Evolutionary conservation across 768 basidiomycete genomes (phyloP).

Genomic region (Porpolomopsis calyptriformis): DNA sequence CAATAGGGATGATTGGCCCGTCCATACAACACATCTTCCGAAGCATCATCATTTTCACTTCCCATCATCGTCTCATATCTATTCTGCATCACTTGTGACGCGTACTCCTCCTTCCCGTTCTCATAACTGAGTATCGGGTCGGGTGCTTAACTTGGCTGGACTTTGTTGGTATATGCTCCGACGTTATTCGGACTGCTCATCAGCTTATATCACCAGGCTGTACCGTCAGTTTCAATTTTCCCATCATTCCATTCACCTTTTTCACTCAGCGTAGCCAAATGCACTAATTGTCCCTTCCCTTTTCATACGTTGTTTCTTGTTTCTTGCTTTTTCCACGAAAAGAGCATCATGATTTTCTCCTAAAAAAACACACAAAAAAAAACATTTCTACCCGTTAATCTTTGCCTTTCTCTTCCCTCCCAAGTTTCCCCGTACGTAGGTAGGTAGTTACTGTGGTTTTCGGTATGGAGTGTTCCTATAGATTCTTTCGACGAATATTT

Average conservation of each 20-base stretch:
- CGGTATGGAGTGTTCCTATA: slow-evolving; percentile 13
- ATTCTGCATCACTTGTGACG: slow-evolving; percentile 8
- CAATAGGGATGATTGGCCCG: slow-evolving; percentile 31
- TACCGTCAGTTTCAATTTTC: slow-evolving; percentile 3
- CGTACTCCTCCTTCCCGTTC: slow-evolving; percentile 15
- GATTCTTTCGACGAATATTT: no score
- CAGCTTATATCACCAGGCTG: neutral
- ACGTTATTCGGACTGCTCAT: no score
- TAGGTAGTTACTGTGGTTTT: slow-evolving; percentile 31
- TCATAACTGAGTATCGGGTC: neutral
- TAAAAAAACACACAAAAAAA: slow-evolving; percentile 8
- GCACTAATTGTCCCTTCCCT: slow-evolving; percentile 9
- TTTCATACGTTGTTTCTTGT: slow-evolving; percentile 14
- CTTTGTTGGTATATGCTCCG: no score
- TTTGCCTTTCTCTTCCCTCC: slow-evolving; percentile 13
- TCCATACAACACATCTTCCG: slow-evolving; percentile 12
- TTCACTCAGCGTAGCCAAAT: slow-evolving; percentile 4
- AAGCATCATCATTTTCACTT: no score
- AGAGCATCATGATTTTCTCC: neutral
- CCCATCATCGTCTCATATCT: slow-evolving; percentile 17
- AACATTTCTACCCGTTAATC: slow-evolving; percentile 13
- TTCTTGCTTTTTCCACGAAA: slow-evolving; percentile 8
- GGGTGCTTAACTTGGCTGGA: slow-evolving; percentile 2
- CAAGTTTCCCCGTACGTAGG: slow-evolving; percentile 22
- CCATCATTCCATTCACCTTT: neutral